Conservation (phyloP, 2,329 filamentous ascomycete species). For the Periglandula ipomoeae region DNA sequence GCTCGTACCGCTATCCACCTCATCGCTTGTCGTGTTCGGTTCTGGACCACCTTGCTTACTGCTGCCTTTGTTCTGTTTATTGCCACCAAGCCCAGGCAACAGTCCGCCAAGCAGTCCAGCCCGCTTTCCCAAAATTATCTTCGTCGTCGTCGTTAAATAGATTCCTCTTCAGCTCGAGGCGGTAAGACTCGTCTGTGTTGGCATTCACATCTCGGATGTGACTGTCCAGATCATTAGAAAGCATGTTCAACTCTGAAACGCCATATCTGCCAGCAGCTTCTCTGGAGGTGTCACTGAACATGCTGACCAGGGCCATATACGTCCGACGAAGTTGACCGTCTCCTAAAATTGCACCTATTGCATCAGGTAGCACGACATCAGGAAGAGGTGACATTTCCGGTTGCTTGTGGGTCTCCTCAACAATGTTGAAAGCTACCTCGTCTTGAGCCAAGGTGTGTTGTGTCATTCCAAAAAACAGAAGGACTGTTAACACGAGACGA, state of each 20-base stretch:
- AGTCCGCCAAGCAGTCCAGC: not conserved
- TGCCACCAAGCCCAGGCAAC: too few species aligned
- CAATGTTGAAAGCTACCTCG: too few species aligned
- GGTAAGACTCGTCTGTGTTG: conserved; percentile 7
- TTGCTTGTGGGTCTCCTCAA: not conserved
- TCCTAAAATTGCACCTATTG: not conserved
- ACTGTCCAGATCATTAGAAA: conserved; percentile 9
- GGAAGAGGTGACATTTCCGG: not conserved
- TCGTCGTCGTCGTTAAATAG: not conserved
- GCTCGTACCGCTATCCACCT: not conserved
- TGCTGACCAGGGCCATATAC: conserved; percentile 11
- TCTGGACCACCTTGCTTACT: too few species aligned
- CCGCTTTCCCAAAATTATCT: conserved; percentile 1
- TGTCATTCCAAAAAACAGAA: not conserved
- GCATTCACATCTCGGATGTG: conserved; percentile 8
- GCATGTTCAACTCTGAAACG: conserved; percentile 6
- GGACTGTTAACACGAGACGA: not conserved
- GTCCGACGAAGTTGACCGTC: conserved; percentile 9
- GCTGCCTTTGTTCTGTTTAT: too few species aligned
- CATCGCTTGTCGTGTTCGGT: not conserved
- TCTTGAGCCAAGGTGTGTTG: not conserved
- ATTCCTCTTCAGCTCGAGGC: conserved; percentile 4
- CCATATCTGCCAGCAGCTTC: conserved; percentile 7
- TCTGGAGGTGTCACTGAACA: conserved; percentile 11
- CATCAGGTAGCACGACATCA: not conserved